These are phyloP conservation scores for Alternaria brassicicola DNA, from an alignment of 2,329 filamentous ascomycete species.

Conservation along the genomic window DNA sequence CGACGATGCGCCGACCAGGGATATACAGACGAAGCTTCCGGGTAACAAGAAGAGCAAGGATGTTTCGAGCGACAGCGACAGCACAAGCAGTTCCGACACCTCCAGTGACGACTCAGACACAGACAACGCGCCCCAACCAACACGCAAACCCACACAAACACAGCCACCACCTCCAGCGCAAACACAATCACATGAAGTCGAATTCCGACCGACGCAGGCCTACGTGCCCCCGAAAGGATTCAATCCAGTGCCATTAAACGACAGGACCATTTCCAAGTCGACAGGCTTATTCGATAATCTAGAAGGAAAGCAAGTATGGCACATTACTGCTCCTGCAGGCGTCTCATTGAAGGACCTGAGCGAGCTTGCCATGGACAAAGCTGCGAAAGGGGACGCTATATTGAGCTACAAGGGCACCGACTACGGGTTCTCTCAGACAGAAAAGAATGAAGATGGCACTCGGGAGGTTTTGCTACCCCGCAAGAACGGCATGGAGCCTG, in stretches of 20 bases:
- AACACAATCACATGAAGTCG: slow-evolving; percentile 36
- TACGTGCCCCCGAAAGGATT: slow-evolving; percentile 54
- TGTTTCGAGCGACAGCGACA: slow-evolving; percentile 21
- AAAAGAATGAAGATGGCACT: slow-evolving; percentile 59
- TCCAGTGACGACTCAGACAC: slow-evolving; percentile 50
- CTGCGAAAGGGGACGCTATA: slow-evolving; percentile 59
- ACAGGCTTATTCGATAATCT: slow-evolving; percentile 63
- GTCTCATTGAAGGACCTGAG: slow-evolving; percentile 71
- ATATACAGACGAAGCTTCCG: slow-evolving; percentile 24
- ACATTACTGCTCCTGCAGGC: slow-evolving; percentile 74
- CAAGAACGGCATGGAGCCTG: slow-evolving; percentile 60
- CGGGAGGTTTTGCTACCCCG: slow-evolving; percentile 68
- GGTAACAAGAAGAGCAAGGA: slow-evolving; percentile 20
- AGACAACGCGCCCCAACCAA: slow-evolving; percentile 28
- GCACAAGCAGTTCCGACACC: slow-evolving; percentile 33
- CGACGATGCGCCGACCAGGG: slow-evolving; percentile 23
- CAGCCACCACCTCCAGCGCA: slow-evolving; percentile 12
- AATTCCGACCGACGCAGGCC: slow-evolving; percentile 44
- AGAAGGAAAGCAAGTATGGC: slow-evolving; percentile 78
- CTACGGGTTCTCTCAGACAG: slow-evolving; percentile 63
- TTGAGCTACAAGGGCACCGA: slow-evolving; percentile 68
- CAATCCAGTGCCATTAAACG: slow-evolving; percentile 57
- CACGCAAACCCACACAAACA: slow-evolving; percentile 20
- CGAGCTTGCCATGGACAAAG: slow-evolving; percentile 66
- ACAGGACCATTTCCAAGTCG: slow-evolving; percentile 36